Evolutionary conservation across 2,329 filamentous ascomycete genomes (phyloP), one percentile per base, ranked within the genome.

Genomic region (Trichoderma sp.): DNA sequence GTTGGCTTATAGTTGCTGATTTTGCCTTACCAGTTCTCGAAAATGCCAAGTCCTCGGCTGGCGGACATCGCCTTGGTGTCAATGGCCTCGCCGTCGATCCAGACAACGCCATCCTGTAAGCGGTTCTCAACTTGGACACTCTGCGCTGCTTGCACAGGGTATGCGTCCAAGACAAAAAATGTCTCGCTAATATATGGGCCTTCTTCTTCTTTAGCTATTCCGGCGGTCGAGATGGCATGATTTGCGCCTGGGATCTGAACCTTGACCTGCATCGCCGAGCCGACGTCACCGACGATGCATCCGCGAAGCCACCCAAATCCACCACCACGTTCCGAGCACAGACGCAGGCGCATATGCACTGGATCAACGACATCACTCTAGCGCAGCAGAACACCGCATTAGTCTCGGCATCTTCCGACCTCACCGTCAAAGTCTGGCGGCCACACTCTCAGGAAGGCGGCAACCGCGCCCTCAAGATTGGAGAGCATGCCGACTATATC

Each of bases 201-300:
- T 34, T 49, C 26, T 30, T 52, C 32, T 34, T 30, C 11, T 52
- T 10, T 71, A 97, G 94, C 75, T 99, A 98, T 82, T 97, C 96
- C 56, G 96, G 93, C 73, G 96, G 96, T 70, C 91, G 96, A 77
- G 96, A 99, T 81, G 96, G 96, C 74, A 91, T 96, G 61, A 91
- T 99, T 73, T 99, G 96, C 82, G 93, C 95, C 70, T 99, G 96
- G 96, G 90, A 98, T 79, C 83, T 97, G 65, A 88, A 93, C 75
- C 87, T 92, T 76, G 86, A 93, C 77, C 83, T 92, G 71, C 82
- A 82, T 59, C 73, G 73, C 67, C 72, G 70, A 67, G 72, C 73
- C 69, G 73, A 75, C 66, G 68, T 74, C 71, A 68, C 76, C 72
- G 71, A 78, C 76, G 68, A 72, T 68, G 71, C 78, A 61, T 72